A percentile compares a stretch with the other conserved stretches of the same genome.
phyloP scores from a whole-genome alignment of 352 stramenopile genomes.

The Globisporangium cystogenes region DNA sequence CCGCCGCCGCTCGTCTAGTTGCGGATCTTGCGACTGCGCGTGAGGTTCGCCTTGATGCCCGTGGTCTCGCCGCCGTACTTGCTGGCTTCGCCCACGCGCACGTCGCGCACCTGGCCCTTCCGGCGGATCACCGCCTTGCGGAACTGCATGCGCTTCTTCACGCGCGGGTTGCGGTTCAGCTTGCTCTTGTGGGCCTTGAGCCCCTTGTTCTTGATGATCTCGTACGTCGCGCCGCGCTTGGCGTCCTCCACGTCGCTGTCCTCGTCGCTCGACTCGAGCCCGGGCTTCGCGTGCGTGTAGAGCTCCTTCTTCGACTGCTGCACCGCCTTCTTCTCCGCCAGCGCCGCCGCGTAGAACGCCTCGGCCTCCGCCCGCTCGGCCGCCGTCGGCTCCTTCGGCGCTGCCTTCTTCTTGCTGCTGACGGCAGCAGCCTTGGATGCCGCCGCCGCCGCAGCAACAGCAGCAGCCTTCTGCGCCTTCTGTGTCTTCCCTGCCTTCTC shows the following conservation, averaged over 20 bases:
- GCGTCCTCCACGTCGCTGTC: constrained; percentile 76
- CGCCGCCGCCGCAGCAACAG: neutral
- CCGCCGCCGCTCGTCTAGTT: constrained; percentile 51
- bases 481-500: neutral
- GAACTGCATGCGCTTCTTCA: constrained; percentile 98
- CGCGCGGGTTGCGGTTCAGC: constrained; percentile 97
- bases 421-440: neutral
- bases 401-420: constrained; percentile 42
- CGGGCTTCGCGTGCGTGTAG: constrained; percentile 66
- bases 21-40: constrained; percentile 87
- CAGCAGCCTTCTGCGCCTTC: constrained; percentile 22
- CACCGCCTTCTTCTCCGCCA: constrained; percentile 39
- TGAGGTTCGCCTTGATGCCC: constrained; percentile 88
- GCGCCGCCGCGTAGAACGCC: constrained; percentile 70
- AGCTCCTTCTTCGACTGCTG: constrained; percentile 73
- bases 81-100: constrained; percentile 78
- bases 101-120: constrained; percentile 96
- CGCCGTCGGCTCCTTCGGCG: constrained; percentile 18
- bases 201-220: constrained; percentile 98
- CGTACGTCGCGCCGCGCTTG: constrained; percentile 89
- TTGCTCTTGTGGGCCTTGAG: constrained; percentile 98
- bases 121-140: constrained; percentile 95
- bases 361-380: constrained; percentile 53
- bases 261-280: constrained; percentile 41
- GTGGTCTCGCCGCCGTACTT: constrained; percentile 88